phyloP scores from a whole-genome alignment of 176 grass and related monocot species.

The Microstegium vimineum region DNA sequence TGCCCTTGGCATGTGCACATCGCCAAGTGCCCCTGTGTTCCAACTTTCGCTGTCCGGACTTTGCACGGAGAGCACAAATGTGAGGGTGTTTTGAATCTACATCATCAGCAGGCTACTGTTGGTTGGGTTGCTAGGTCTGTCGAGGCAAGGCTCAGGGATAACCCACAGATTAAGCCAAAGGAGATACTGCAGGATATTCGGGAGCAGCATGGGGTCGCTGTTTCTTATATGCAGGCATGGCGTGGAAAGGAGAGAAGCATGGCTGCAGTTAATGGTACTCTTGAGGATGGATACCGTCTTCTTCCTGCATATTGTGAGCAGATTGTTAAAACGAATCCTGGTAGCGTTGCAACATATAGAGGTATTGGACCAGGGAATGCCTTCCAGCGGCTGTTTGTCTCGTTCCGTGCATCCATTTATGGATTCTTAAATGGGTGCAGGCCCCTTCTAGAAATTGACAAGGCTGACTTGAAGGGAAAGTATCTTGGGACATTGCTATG shows the following conservation, averaged over 20 bases:
- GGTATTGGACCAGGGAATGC: slow-evolving; percentile 64
- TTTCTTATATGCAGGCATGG: slow-evolving; percentile 99
- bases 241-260: slow-evolving; percentile 98
- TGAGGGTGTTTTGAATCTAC: slow-evolving; percentile 69
- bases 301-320: slow-evolving; percentile 95
- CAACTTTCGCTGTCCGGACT: slow-evolving; percentile 80
- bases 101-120: slow-evolving; percentile 94
- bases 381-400: slow-evolving; percentile 87
- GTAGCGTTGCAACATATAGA: slow-evolving; percentile 70
- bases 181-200: slow-evolving; percentile 95
- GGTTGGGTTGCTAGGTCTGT: slow-evolving; percentile 95
- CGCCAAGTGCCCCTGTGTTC: slow-evolving; percentile 36
- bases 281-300: slow-evolving; percentile 89
- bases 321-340: slow-evolving; percentile 67
- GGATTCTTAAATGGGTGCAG: slow-evolving; percentile 89
- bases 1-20: slow-evolving; percentile 47
- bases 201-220: slow-evolving; percentile 91
- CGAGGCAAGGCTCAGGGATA: slow-evolving; percentile 77
- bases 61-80: slow-evolving; percentile 85
- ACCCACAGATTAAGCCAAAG: slow-evolving; percentile 93
- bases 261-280: slow-evolving; percentile 88
- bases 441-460: slow-evolving; percentile 90
- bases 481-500: slow-evolving; percentile 91
- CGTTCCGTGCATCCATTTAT: slow-evolving; percentile 83
- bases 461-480: slow-evolving; percentile 91